Conservation (phyloP, 129 eudicot genomes). For the Silybum marianum region DNA sequence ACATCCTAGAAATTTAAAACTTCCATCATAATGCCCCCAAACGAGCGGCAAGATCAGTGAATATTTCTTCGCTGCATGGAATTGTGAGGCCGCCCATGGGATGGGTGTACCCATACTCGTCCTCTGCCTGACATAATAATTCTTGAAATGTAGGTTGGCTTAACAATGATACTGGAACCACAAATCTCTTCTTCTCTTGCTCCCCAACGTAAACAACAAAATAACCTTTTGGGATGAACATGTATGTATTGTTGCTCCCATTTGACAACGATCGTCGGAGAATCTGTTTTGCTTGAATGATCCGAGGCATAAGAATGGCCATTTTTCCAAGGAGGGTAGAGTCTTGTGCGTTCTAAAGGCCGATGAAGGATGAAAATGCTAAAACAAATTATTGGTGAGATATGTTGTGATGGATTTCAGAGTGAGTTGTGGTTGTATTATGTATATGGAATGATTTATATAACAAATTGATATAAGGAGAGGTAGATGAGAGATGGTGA, state of each 20-base stretch:
- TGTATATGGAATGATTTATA: neutral
- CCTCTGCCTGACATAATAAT: neutral
- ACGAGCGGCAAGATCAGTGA: neutral
- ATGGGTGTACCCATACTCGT: neutral
- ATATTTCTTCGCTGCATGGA: neutral
- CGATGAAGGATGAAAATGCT: neutral
- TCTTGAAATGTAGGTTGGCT: neutral
- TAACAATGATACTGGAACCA: neutral
- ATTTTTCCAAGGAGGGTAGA: neutral
- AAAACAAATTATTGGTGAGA: neutral
- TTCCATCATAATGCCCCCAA: neutral
- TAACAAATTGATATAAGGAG: neutral
- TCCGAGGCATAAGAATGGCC: conserved; percentile 10
- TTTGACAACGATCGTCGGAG: neutral
- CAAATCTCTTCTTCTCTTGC: neutral
- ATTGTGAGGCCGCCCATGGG: neutral
- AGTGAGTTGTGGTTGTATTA: neutral
- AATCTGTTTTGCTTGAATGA: neutral
- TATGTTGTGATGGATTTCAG: neutral
- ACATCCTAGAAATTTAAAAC: neutral
- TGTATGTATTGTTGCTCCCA: neutral
- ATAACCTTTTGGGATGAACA: neutral
- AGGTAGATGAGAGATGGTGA: neutral
- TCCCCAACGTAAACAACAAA: neutral
- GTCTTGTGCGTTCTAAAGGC: neutral